Conservation (phyloP, 176 grass and related monocot species). For the Avena atlantica region DNA sequence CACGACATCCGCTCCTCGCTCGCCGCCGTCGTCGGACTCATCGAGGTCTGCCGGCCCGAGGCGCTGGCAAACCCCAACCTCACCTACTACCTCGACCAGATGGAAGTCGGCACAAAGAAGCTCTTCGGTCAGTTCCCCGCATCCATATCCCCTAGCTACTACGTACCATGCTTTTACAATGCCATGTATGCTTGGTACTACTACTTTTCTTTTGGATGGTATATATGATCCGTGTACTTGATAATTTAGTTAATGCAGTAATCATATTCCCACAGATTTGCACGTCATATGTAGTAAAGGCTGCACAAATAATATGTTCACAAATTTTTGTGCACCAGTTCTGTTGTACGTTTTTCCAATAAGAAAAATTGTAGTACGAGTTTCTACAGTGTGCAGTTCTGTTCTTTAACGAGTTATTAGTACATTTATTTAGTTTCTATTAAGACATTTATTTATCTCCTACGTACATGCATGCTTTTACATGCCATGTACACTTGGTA, state of each 20-base stretch:
- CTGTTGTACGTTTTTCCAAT: neutral
- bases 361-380: neutral
- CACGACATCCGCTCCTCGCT: constrained; percentile 78
- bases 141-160: neutral
- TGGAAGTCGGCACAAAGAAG: constrained; percentile 56
- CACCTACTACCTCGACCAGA: constrained; percentile 52
- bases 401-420: neutral
- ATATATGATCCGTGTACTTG: neutral
- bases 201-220: neutral
- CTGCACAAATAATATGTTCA: neutral
- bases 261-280: neutral
- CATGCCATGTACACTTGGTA: too few species aligned
- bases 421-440: neutral
- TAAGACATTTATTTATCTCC: neutral
- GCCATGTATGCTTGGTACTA: neutral
- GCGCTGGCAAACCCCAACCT: constrained; percentile 37
- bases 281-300: neutral
- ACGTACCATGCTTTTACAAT: too few species aligned
- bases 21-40: constrained; percentile 46
- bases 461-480: too few species aligned
- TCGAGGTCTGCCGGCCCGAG: constrained; percentile 52
- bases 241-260: neutral
- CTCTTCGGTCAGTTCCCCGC: constrained; percentile 60
- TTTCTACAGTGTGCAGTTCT: too few species aligned
- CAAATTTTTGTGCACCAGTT: neutral